These are phyloP conservation scores for Gastrolobium bilobum DNA, from an alignment of 306 rosid genomes.

Conservation along the genomic window DNA sequence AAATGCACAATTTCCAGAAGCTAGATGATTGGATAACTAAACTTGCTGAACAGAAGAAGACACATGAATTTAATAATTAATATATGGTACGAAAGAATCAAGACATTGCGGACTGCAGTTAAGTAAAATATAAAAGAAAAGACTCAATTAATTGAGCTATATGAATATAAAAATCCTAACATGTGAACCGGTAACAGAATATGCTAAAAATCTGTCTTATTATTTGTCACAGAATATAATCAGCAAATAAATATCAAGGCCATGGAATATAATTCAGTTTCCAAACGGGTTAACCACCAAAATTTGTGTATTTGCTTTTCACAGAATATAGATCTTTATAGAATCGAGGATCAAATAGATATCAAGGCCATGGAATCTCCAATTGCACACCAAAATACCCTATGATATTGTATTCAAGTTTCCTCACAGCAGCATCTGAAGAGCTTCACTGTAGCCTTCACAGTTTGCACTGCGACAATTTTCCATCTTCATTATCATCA, in stretches of 20 bases:
- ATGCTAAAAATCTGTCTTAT: conserved; percentile 53
- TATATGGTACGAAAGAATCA: conserved; percentile 52
- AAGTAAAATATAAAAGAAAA: neutral
- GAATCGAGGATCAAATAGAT: conserved; percentile 36
- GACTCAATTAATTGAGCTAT: neutral
- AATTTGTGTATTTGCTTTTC: conserved; percentile 38
- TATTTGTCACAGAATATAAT: too few species aligned
- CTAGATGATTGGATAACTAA: conserved; percentile 47
- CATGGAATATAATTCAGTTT: conserved; percentile 40
- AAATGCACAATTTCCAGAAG: conserved; percentile 56
- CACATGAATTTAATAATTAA: conserved; percentile 57
- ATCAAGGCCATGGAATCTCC: conserved; percentile 49
- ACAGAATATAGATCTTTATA: conserved; percentile 40
- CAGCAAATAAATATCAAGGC: too few species aligned
- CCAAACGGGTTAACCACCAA: conserved; percentile 18
- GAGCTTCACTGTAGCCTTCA: neutral
- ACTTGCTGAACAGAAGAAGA: conserved; percentile 69
- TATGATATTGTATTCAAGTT: conserved; percentile 28
- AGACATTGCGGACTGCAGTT: conserved; percentile 35
- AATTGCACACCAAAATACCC: conserved; percentile 14
- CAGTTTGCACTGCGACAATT: too few species aligned
- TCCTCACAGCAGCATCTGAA: conserved; percentile 18
- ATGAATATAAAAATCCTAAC: conserved; percentile 42
- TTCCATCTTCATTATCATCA: conserved; percentile 71
- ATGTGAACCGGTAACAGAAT: conserved; percentile 66